Percentiles rank a stretch among this genome's conserved stretches.
phyloP scores from a whole-genome alignment of 2,329 filamentous ascomycete species.

The Talaromyces marneffei region DNA sequence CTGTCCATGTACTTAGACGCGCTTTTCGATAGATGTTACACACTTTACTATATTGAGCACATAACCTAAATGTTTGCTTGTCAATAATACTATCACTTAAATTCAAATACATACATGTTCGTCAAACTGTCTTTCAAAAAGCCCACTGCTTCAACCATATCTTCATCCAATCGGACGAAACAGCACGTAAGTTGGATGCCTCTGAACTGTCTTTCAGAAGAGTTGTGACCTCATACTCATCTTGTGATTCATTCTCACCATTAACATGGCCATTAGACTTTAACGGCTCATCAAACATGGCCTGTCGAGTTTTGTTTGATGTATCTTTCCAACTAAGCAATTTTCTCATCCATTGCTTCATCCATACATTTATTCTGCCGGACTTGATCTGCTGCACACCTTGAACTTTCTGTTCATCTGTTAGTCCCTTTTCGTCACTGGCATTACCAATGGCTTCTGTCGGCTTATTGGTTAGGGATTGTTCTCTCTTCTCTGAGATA shows the following conservation, averaged over 20 bases:
- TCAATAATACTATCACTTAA: not conserved
- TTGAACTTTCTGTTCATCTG: not conserved
- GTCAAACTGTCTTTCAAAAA: not conserved
- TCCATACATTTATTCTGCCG: not conserved
- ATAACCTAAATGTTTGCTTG: not conserved
- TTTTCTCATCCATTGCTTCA: not conserved
- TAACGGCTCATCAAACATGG: not conserved
- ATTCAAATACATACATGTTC: too few relatives aligned
- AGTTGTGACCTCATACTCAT: constrained; percentile 6
- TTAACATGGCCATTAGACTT: not conserved
- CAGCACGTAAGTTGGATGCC: constrained; percentile 2
- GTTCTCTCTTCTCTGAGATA: not conserved
- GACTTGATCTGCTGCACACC: not conserved
- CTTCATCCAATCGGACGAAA: constrained; percentile 12
- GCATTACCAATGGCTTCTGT: not conserved
- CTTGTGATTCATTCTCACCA: not conserved
- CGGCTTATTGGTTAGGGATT: not conserved
- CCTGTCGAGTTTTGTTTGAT: not conserved
- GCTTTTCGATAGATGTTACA: too few relatives aligned
- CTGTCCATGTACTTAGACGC: not conserved
- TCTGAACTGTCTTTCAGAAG: constrained; percentile 13
- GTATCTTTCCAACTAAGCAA: not conserved
- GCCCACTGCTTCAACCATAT: constrained; percentile 15
- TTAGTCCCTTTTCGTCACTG: not conserved
- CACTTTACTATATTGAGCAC: too few relatives aligned